Evolutionary conservation across 2,329 filamentous ascomycete genomes (phyloP), one percentile per base, ranked within the genome.

Genomic region (Clarireedia paspali): DNA sequence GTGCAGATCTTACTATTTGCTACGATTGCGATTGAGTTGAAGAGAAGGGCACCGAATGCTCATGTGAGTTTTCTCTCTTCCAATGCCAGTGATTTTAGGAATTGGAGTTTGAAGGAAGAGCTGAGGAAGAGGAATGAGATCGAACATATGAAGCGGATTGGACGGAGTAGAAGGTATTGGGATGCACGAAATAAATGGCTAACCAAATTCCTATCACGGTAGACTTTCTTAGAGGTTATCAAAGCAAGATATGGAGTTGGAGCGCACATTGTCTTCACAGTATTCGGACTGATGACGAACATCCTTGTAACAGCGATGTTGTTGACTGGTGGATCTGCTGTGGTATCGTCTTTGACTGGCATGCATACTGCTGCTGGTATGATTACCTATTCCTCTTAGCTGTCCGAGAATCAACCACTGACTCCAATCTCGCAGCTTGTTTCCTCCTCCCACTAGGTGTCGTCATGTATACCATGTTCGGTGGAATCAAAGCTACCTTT

Each of bases 1-100:
- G 88, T 94, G 5, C 89, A 95, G 68, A 91, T 96, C 64, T 78
- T 96, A 27, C 77, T 96, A 1, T 96, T 96, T 65, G 90, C 91
- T 1, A 95, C 90, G 0, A 79, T 96, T 27, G 91, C 91, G 30
- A 96, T 96, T 63, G 89, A 95, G 70, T 73, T 96, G 52, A 96
- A 96, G 75, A 79, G 88, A 62, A 83, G 88, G 55, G 89, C 90
- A 0, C 91, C 91, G 0, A 95, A 95, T 67, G 91, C 90, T 0
- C 91, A 96, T 58, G 67, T 70, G 60, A 59, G 66, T 66, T 55
- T 44, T 23, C 12, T 0, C 15, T 53, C 15, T 14, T 24, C 23
- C 10, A 3, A 4, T 34, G 10, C 9, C 9, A 27, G 10, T 15
- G 40, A 49, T n/a, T 23, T 27, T 7, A 14, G 4, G n/a, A 24